phyloP scores from a whole-genome alignment of 1,139 yeast species.

The Pichia sp. region DNA sequence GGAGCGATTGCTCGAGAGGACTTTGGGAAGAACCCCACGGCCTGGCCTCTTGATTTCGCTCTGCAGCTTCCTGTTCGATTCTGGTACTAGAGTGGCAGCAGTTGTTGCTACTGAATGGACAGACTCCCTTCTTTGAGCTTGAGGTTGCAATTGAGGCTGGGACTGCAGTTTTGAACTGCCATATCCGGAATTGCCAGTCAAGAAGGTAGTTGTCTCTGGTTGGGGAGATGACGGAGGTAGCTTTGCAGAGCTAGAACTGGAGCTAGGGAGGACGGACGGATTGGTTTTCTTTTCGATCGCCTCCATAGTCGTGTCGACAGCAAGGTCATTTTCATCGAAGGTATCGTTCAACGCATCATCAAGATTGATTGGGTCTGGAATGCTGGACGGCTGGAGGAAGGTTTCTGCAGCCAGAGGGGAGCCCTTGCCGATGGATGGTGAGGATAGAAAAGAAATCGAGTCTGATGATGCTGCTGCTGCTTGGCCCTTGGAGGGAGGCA shows the following conservation, averaged over 20 bases:
- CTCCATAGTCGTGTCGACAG: neutral
- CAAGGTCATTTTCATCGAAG: neutral
- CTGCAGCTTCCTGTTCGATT: neutral
- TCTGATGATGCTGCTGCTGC: neutral
- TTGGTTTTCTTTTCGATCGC: neutral
- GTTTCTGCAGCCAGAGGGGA: neutral
- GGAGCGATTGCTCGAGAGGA: neutral
- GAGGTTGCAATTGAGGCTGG: neutral
- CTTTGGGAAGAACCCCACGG: slow-evolving; percentile 1
- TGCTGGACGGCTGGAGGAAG: neutral
- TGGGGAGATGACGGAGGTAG: neutral
- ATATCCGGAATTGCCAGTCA: neutral
- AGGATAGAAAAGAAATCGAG: neutral
- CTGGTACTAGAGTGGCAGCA: neutral
- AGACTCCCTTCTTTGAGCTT: slow-evolving; percentile 4
- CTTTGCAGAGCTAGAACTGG: neutral
- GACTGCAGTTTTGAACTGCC: neutral
- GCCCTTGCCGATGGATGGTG: neutral
- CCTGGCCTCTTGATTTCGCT: slow-evolving; percentile 10
- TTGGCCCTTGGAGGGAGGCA: neutral
- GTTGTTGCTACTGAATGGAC: neutral
- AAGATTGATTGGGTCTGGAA: neutral
- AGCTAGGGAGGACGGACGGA: neutral
- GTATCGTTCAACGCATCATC: slow-evolving; percentile 2
- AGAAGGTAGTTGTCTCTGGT: neutral